These are phyloP conservation scores for Penicillium flavigenum DNA, from an alignment of 495 filamentous ascomycete species.

Conservation along the genomic window DNA sequence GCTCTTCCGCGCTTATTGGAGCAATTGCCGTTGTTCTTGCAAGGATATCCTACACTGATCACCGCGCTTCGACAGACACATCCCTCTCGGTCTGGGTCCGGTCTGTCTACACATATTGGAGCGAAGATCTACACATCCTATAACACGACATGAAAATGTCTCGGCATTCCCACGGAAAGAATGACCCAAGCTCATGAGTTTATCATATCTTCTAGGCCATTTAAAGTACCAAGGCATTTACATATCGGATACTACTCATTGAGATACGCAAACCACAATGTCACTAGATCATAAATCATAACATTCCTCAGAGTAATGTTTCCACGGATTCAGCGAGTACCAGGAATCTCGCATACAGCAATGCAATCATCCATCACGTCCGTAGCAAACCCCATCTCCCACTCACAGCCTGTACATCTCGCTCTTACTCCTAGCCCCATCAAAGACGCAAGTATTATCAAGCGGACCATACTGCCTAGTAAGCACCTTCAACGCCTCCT, in stretches of 20 bases:
- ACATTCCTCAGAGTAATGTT: background rate
- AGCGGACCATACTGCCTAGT: constrained; percentile 96
- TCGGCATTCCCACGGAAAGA: background rate
- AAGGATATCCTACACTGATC: background rate
- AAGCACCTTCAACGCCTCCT: constrained; percentile 94
- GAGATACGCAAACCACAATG: background rate
- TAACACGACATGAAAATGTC: background rate
- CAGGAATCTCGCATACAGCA: background rate
- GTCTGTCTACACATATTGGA: background rate
- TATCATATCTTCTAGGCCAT: background rate
- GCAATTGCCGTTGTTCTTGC: background rate
- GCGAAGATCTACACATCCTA: background rate
- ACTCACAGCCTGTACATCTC: constrained; percentile 56
- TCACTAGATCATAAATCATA: constrained; percentile 7
- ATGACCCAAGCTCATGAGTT: background rate
- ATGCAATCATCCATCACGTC: background rate
- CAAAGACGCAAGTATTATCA: constrained; percentile 90
- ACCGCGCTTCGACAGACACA: background rate
- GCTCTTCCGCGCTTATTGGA: background rate
- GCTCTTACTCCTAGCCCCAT: constrained; percentile 79
- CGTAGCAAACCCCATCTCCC: background rate
- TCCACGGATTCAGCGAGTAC: background rate
- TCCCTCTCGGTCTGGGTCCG: background rate
- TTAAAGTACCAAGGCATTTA: background rate
- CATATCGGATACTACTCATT: background rate